A percentile compares a stretch with the other conserved stretches of the same genome.
Evolutionary conservation across 352 stramenopile genomes (phyloP).

Genomic region (Phytophthora fragariaefolia): DNA sequence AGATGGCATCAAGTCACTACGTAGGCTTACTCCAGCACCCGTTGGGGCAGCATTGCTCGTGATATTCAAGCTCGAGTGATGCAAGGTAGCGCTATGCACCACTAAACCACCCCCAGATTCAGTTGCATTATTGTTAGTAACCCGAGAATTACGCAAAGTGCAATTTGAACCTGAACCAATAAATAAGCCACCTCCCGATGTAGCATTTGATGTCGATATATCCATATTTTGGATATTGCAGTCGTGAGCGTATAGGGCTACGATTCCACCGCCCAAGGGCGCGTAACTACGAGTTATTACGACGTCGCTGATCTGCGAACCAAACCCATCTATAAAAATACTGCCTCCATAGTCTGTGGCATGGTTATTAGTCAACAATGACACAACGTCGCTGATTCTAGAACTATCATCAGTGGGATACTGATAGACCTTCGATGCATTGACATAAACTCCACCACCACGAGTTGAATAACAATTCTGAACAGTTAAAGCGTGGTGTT

Average conservation of each 20-base stretch:
- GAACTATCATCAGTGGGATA: conserved; percentile 12
- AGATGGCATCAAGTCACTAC: background rate
- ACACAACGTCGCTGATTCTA: background rate
- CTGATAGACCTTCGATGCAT: conserved; percentile 31
- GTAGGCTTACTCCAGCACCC: conserved; percentile 40
- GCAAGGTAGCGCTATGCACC: conserved; percentile 32
- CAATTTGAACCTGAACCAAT: conserved; percentile 33
- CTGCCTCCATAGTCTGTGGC: conserved; percentile 38
- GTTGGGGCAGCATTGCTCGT: conserved; percentile 31
- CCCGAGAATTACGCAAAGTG: conserved; percentile 24
- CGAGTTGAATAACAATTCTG: conserved; percentile 22
- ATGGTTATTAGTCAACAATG: conserved; percentile 9
- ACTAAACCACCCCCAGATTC: conserved; percentile 42
- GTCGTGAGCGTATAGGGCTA: conserved; percentile 8
- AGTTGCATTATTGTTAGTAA: conserved; percentile 32
- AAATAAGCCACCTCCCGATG: conserved; percentile 40
- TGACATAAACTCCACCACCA: conserved; percentile 46
- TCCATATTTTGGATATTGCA: conserved; percentile 28
- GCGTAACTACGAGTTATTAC: conserved; percentile 21
- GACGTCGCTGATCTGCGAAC: conserved; percentile 23
- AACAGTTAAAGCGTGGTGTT: conserved; percentile 30
- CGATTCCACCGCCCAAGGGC: conserved; percentile 40
- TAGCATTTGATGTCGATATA: conserved; percentile 31
- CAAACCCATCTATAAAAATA: conserved; percentile 38
- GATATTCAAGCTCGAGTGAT: conserved; percentile 46